Evolutionary conservation across 2,329 filamentous ascomycete species (phyloP).

Genomic region (Beauveria australis): DNA sequence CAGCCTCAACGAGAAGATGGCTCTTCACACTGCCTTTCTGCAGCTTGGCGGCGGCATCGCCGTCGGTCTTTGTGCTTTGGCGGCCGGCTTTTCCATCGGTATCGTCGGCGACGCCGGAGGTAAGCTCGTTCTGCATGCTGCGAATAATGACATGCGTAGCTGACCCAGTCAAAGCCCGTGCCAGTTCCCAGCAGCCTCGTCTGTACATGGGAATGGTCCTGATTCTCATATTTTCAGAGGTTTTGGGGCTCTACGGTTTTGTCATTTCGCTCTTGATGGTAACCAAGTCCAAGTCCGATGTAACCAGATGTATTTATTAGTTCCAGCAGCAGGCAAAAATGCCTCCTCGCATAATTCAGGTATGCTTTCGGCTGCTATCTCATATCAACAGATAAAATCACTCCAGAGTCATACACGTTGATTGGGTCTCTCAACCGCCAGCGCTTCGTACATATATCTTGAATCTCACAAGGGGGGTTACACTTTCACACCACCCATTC

Average conservation of each 20-base stretch:
- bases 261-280: constrained; percentile 42
- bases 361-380: neutral
- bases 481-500: constrained; percentile 65
- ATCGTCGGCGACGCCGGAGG: constrained; percentile 38
- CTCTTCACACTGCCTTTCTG: constrained; percentile 34
- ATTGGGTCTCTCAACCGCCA: neutral
- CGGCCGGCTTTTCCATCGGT: constrained; percentile 39
- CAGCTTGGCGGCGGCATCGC: constrained; percentile 36
- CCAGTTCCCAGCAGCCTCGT: constrained; percentile 38
- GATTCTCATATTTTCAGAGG: constrained; percentile 40
- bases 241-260: constrained; percentile 37
- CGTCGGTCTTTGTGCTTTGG: constrained; percentile 36
- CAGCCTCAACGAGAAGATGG: constrained; percentile 31
- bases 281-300: constrained; percentile 31
- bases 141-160: neutral
- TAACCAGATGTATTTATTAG: constrained; percentile 26
- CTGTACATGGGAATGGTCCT: constrained; percentile 40
- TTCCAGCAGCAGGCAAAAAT: no score
- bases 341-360: neutral
- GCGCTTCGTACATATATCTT: neutral
- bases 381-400: neutral
- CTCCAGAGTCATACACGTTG: neutral
- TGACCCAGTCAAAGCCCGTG: constrained; percentile 26
- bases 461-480: neutral
- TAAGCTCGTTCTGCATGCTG: constrained; percentile 15